Base-by-base conservation (phyloP, 2,329 filamentous ascomycete genomes). In the Herpotrichia juniperi region DNA sequence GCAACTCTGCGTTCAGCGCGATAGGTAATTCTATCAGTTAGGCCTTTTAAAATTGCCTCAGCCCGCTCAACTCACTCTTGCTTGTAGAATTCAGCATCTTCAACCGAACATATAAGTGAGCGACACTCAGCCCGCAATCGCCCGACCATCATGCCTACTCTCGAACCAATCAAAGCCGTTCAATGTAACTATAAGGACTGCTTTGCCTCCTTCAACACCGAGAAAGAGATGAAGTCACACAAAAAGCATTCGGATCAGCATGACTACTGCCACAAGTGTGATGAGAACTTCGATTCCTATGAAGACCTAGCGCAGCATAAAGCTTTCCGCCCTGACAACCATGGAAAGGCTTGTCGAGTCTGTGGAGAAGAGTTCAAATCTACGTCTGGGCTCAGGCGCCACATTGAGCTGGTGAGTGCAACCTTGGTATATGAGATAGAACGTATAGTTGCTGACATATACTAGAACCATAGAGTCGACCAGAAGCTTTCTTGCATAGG, bases 351-450 rank as follows among this genome's bases (percentile, higher is more conserved):
- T 45, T 87, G 84, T 63, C 79, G 81, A 11, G 74, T 84, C 35
- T 87, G 84, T 47, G 81, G 79, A 11, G 64, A 77, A 8, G 82
- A 86, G 35, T 86, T 84, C 68, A 78, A 79, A 54, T 82, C 77
- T 24, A 72, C 77, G 2, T 76, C 75, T 19, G 84, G 82, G 1
- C 73, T 81, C 10, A 77, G 80, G 47, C 61, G 61, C 17, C 84
- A 87, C 56, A 76, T 84, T n/a, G 72, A 76, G 48, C 66, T 76
- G 57, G 82, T 84, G 62, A 63, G 75, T 62, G 10, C 6, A 7
- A n/a, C n/a, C 24, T 28, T 28, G 7, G 26, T 12, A 12, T 28
- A n/a, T 7, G 34, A 17, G 16, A 37, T 31, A n/a, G 32, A 17
- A 12, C 19, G 16, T 30, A 22, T 22, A 22, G 19, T 47, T 37